These are phyloP conservation scores for Helianthus tuberosus DNA, from an alignment of 129 eudicot genomes.

Conservation along the genomic window DNA sequence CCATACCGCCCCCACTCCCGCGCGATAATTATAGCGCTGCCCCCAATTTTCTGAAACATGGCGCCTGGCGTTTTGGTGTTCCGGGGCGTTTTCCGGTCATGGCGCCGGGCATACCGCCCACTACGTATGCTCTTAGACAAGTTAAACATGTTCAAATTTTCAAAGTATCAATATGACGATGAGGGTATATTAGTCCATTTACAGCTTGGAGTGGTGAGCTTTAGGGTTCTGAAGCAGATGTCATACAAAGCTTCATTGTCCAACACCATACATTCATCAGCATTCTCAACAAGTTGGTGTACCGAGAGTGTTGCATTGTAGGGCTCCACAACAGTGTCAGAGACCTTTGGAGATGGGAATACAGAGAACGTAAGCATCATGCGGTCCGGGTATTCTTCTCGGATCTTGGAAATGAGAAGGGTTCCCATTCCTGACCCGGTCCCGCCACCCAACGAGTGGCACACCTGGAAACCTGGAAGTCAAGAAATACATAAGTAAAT, in stretches of 20 bases:
- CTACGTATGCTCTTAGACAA: too few relatives aligned
- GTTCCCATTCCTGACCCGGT: slow-evolving; percentile 84
- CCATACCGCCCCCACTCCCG: too few relatives aligned
- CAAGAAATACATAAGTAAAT: neutral
- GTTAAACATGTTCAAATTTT: neutral
- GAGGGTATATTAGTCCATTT: slow-evolving; percentile 22
- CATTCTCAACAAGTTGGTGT: slow-evolving; percentile 79
- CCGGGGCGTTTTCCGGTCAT: too few relatives aligned
- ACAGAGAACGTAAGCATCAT: slow-evolving; percentile 85
- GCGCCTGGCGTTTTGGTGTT: too few relatives aligned
- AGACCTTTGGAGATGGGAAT: slow-evolving; percentile 66
- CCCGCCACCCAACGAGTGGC: slow-evolving; percentile 82
- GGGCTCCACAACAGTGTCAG: slow-evolving; percentile 85
- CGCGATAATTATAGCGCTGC: too few relatives aligned
- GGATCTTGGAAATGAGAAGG: slow-evolving; percentile 66
- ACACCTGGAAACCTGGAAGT: slow-evolving; percentile 50
- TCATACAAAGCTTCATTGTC: slow-evolving; percentile 73
- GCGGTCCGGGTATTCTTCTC: slow-evolving; percentile 73
- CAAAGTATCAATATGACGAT: neutral
- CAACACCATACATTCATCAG: slow-evolving; percentile 80
- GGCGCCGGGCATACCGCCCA: too few relatives aligned
- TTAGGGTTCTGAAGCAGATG: slow-evolving; percentile 69
- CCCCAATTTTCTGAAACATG: too few relatives aligned
- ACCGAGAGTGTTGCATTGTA: slow-evolving; percentile 82
- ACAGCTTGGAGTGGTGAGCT: slow-evolving; percentile 79